These are phyloP conservation scores for Chlamydomonas eustigma DNA, from an alignment of 139 green algal genomes.

Conservation along the genomic window DNA sequence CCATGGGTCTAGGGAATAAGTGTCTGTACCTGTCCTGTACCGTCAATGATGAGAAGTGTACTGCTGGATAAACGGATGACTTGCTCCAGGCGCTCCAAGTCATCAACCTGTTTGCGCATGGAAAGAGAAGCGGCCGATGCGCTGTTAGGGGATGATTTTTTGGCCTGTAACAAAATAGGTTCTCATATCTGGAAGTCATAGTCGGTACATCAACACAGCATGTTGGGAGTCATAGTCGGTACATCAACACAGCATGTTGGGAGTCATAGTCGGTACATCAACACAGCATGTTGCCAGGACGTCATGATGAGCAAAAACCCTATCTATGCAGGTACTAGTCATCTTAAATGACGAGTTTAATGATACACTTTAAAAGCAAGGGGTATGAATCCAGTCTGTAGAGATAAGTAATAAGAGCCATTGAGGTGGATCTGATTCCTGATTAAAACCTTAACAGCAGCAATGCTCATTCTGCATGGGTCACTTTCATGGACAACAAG, in stretches of 20 bases:
- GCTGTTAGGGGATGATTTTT: not conserved
- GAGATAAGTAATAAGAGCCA: too few relatives aligned
- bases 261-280: not conserved
- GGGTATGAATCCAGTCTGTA: too few relatives aligned
- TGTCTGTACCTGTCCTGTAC: not conserved
- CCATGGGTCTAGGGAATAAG: not conserved
- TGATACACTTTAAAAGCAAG: too few relatives aligned
- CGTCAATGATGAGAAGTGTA: slow-evolving; percentile 7
- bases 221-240: not conserved
- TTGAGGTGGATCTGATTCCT: too few relatives aligned
- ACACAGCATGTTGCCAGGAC: not conserved
- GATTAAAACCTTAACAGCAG: too few relatives aligned
- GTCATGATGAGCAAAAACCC: too few relatives aligned
- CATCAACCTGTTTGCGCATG: not conserved
- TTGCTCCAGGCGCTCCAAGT: not conserved
- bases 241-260: not conserved
- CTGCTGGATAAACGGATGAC: slow-evolving; percentile 1
- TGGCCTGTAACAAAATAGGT: not conserved
- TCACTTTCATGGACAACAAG: too few relatives aligned
- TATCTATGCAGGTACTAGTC: too few relatives aligned
- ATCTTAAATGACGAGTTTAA: too few relatives aligned
- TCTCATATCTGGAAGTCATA: not conserved
- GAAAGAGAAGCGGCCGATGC: not conserved
- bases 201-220: not conserved
- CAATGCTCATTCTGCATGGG: too few relatives aligned